Evolutionary conservation across 2,329 filamentous ascomycete species (phyloP), one percentile per base, ranked within the genome.

Genomic region (Fusarium sp.): DNA sequence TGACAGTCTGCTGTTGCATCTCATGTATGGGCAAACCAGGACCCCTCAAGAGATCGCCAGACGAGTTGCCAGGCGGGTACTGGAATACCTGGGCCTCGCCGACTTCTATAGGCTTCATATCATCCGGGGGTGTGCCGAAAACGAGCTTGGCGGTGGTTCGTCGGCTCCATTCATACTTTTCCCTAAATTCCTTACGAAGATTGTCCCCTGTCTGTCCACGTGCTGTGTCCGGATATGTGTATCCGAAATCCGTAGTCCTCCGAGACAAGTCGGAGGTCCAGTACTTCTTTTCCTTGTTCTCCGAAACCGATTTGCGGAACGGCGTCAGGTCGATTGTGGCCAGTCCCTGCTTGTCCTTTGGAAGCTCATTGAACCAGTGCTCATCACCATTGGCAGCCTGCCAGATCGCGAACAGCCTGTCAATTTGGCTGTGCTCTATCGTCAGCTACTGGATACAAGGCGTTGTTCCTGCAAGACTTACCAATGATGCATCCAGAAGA

Each of bases 161-260:
- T n/a, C 20, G 20, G 2, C 7, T 8, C 47, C 47, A 50, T 13
- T 50, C 47, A 18, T 50, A 50, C 22, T n/a, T 50, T 18, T 32
- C 14, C 15, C 14, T 9, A 5, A 50, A 50, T 2, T 50, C 28
- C 1, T 32, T 18, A 5, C 47, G 47, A 18, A 50, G 1, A 0
- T 22, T 50, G 2, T 50, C 47, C 3, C 47, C 47, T 0, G 22
- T 50, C 47, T 50, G 47, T 0, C 47, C 47, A 0, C 0, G 0
- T 10, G 47, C 47, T 3, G 0, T 0, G 0, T 50, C 47, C 8
- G 47, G 15, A 10, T 50, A 50, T 0, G 8, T n/a, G 28, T 50
- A 50, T 8, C 47, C 47, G 0, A 50, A 50, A 0, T n/a, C 47
- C 0, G 1, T 18, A 5, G 47, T 50, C 5, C 0, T 1, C 3